Base-by-base conservation (phyloP, 1,284 basidiomycete genomes). In the Marasmius oreades region DNA sequence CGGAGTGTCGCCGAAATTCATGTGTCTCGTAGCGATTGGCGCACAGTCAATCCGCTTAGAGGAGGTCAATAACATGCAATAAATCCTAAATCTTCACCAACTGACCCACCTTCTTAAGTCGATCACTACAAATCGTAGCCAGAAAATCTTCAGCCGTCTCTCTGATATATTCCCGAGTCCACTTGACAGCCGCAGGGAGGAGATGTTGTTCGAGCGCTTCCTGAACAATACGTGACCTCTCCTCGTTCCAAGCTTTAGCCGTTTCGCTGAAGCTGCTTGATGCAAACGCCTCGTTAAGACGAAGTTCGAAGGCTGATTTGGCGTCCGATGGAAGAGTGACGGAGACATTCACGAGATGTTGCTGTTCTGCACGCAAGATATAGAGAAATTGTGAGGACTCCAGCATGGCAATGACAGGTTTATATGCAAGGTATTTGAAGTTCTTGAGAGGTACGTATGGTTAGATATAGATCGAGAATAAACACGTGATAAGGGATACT, bases 351-450 rank as follows among this genome's bases (percentile, higher is more conserved):
- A 99, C 85, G 37, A 98, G 79, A 51, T 90, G 86, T 59, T 98
- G 92, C 12, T 86, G 76, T 71, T 99, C 97, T 1, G 97, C 97
- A 46, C 86, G 82, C 8, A 99, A 82, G 62, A 99, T 97, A 63
- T 94, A 87, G 31, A 99, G 77, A 73, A 96, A 97, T 66, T 96
- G 93, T 7, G 90, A 77, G 0, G 78, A 79, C 60, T 86, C 79
- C 45, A 86, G 67, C 80, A 98, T 87, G 6, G 85, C 80, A n/a
- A 70, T 70, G 31, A 93, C 81, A 10, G 85, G 88, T 69, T 98
- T 99, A 63, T 88, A 80, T 42, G 82, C 76, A 39, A 99, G 78
- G 74, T 98, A 99, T 78, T 99, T 99, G 84, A 99, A 99, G 64
- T 87, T 87, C 93, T 97, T 31, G 23, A 45, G 50, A 31, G 26